A percentile compares a stretch with the other conserved stretches of the same genome.
Evolutionary conservation across 495 filamentous ascomycete species (phyloP).

Genomic region (Terfezia claveryi): DNA sequence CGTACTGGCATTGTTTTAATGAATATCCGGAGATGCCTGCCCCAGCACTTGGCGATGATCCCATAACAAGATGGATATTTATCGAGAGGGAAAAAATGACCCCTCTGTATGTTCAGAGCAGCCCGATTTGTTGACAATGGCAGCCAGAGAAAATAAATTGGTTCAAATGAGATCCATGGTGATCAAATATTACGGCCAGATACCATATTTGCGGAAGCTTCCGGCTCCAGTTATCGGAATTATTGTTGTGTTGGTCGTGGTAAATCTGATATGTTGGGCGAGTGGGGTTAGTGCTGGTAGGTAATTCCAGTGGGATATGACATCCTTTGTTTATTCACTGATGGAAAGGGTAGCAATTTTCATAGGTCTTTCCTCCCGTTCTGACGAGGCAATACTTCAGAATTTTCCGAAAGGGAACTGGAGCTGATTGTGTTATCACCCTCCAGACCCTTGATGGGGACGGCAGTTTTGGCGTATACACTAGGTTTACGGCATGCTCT

Average conservation of each 20-base stretch:
- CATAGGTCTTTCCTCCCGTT: not conserved
- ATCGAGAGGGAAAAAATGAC: no score
- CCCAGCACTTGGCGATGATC: no score
- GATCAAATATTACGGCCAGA: slow-evolving; percentile 19
- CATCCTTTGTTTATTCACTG: not conserved
- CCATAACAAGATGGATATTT: no score
- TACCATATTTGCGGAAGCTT: slow-evolving; percentile 28
- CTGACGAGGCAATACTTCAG: not conserved
- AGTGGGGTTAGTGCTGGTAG: slow-evolving; percentile 14
- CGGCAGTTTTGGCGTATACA: slow-evolving; percentile 67
- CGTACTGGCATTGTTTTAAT: no score
- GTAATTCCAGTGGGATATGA: not conserved
- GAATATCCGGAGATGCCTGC: no score
- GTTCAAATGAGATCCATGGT: no score
- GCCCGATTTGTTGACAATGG: no score
- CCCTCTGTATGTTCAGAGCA: no score
- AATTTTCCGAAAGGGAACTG: not conserved
- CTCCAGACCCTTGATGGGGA: slow-evolving; percentile 40
- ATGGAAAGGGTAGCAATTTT: not conserved
- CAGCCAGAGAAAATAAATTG: no score
- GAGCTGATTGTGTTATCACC: not conserved
- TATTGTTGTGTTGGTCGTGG: slow-evolving; percentile 8
- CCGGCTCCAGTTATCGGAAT: slow-evolving; percentile 10
- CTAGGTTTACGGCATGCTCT: slow-evolving; percentile 83
- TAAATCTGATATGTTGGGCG: slow-evolving; percentile 16